Evolutionary conservation across 768 basidiomycete genomes (phyloP).

Genomic region (Xerocomus potaroensis): DNA sequence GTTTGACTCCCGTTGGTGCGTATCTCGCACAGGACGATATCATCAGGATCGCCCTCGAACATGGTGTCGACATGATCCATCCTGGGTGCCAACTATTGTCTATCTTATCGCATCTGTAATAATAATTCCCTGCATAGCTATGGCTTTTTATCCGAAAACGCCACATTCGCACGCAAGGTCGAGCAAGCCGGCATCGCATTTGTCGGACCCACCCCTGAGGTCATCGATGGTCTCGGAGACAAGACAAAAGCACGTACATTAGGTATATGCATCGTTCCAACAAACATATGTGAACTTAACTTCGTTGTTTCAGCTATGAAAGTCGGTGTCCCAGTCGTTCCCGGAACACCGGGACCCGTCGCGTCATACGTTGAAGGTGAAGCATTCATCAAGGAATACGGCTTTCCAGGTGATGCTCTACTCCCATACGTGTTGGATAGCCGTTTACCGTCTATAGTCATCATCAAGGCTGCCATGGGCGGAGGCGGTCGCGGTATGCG

Average conservation of each 20-base stretch:
- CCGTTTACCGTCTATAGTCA: slow-evolving; percentile 49
- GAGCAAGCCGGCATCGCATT: slow-evolving; percentile 97
- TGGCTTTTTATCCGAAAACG: slow-evolving; percentile 97
- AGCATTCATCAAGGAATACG: slow-evolving; percentile 90
- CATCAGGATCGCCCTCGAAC: slow-evolving; percentile 92
- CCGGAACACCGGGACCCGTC: slow-evolving; percentile 96
- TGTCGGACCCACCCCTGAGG: slow-evolving; percentile 92
- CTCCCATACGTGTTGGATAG: background rate
- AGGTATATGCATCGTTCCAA: slow-evolving; percentile 43
- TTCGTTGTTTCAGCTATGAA: slow-evolving; percentile 61
- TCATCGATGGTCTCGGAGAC: slow-evolving; percentile 96
- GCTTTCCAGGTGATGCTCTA: slow-evolving; percentile 72
- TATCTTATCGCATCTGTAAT: slow-evolving; percentile 1
- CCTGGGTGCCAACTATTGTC: slow-evolving; percentile 61
- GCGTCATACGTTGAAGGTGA: slow-evolving; percentile 72
- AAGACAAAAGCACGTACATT: slow-evolving; percentile 96
- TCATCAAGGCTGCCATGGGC: slow-evolving; percentile 99
- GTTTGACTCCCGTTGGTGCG: slow-evolving; percentile 91
- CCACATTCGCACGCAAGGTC: slow-evolving; percentile 94
- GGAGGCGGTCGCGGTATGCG: slow-evolving; percentile 99
- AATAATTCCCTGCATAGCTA: slow-evolving; percentile 50
- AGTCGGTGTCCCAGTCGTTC: slow-evolving; percentile 92
- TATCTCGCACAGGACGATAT: slow-evolving; percentile 98
- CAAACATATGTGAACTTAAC: slow-evolving; percentile 3
- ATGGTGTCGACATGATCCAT: slow-evolving; percentile 99